Percentiles rank a stretch among this genome's conserved stretches.
Evolutionary conservation across 2,329 filamentous ascomycete species (phyloP).

Genomic region (Ophiocordyceps unilateralis): DNA sequence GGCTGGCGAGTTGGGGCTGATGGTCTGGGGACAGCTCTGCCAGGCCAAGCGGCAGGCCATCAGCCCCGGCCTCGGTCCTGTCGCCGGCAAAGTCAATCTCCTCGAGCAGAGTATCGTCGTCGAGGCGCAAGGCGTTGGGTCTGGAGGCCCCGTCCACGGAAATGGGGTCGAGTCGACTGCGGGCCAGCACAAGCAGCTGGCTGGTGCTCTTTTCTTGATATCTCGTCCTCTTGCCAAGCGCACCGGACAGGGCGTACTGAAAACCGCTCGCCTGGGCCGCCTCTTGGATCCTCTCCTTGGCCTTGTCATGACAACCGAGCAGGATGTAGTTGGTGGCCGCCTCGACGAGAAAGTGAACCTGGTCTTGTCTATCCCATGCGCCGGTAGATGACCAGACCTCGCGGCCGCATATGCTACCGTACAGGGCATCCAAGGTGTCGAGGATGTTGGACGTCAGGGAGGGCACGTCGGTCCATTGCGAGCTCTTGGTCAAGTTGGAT

Average conservation of each 20-base stretch:
- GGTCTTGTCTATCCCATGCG: slow-evolving; percentile 28
- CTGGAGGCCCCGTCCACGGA: slow-evolving; percentile 11
- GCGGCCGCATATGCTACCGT: slow-evolving; percentile 17
- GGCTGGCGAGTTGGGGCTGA: slow-evolving; percentile 64
- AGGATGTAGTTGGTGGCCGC: slow-evolving; percentile 69
- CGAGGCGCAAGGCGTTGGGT: slow-evolving; percentile 59
- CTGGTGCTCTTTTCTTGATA: slow-evolving; percentile 68
- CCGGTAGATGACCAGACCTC: slow-evolving; percentile 23
- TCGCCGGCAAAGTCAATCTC: slow-evolving; percentile 55
- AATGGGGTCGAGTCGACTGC: slow-evolving; percentile 35
- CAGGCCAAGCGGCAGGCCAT: slow-evolving; percentile 41
- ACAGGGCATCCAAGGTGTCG: slow-evolving; percentile 23
- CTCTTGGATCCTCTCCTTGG: slow-evolving; percentile 49
- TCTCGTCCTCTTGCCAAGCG: slow-evolving; percentile 69
- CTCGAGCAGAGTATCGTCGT: slow-evolving; percentile 87
- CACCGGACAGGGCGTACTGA: slow-evolving; percentile 67
- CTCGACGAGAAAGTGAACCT: slow-evolving; percentile 61
- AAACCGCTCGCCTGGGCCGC: slow-evolving; percentile 55
- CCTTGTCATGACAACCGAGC: slow-evolving; percentile 64
- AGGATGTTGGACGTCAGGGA: slow-evolving; percentile 34
- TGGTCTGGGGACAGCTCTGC: slow-evolving; percentile 53
- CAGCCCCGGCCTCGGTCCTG: slow-evolving; percentile 16
- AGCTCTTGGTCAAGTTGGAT: slow-evolving; percentile 36
- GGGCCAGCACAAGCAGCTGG: slow-evolving; percentile 81
- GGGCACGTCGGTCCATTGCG: slow-evolving; percentile 42